Evolutionary conservation across 2,329 filamentous ascomycete species (phyloP).

Genomic region (Gyromitra esculenta): DNA sequence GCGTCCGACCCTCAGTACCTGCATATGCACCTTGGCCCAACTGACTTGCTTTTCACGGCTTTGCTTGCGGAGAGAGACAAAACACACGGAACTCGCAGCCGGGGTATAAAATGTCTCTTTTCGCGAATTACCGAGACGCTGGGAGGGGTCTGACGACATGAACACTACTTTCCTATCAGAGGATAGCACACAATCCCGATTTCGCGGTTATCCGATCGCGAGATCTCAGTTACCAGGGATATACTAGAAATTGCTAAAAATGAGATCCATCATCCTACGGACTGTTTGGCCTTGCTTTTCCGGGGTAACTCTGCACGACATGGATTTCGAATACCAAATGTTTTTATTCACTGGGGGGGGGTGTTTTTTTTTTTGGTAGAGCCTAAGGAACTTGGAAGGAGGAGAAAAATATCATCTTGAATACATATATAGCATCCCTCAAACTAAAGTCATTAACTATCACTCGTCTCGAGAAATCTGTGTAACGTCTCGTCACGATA

Average conservation of each 20-base stretch:
- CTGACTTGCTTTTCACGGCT: conserved; percentile 39
- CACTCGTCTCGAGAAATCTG: conserved; percentile 20
- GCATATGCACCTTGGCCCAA: conserved; percentile 31
- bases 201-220: conserved; percentile 40
- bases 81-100: conserved; percentile 7
- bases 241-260: conserved; percentile 6
- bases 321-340: neutral
- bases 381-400: neutral
- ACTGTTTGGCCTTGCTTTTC: neutral
- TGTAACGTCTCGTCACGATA: conserved; percentile 3
- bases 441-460: conserved; percentile 20
- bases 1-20: conserved; percentile 37
- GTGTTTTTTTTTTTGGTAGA: too few species aligned
- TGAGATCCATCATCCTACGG: conserved; percentile 1
- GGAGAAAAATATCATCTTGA: neutral
- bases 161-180: conserved; percentile 35
- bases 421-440: neutral
- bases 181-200: conserved; percentile 34
- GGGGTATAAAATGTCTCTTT: neutral
- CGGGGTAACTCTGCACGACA: neutral
- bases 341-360: neutral
- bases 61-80: conserved; percentile 8
- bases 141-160: conserved; percentile 29
- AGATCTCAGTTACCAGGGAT: conserved; percentile 38
- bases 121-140: conserved; percentile 32